phyloP scores from a whole-genome alignment of 345 rosid species.

The Theobroma cacao region DNA sequence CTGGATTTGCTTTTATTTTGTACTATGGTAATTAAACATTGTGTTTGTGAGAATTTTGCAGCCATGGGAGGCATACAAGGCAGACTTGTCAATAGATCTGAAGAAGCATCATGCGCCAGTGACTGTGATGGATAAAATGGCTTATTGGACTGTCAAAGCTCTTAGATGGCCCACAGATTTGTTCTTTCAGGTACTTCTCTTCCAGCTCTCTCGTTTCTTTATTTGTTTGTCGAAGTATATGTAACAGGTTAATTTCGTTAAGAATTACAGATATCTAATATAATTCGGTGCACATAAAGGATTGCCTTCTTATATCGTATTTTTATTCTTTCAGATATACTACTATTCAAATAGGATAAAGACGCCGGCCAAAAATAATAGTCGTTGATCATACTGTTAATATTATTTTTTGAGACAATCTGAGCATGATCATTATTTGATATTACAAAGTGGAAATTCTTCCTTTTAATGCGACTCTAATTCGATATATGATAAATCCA shows the following conservation, averaged over 20 bases:
- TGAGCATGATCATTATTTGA: neutral
- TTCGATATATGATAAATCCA: neutral
- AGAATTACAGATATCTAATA: no score
- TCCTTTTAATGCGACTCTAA: neutral
- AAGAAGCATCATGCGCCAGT: slow-evolving; percentile 60
- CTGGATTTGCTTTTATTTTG: neutral
- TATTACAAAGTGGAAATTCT: neutral
- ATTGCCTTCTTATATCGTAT: no score
- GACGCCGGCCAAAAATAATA: no score
- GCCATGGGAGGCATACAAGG: slow-evolving; percentile 60
- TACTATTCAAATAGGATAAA: no score
- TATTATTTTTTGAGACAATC: no score
- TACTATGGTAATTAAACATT: neutral
- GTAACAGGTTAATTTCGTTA: neutral
- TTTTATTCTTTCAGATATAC: no score
- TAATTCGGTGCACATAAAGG: no score
- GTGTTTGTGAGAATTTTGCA: neutral
- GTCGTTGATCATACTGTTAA: no score
- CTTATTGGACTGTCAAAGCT: slow-evolving; percentile 67
- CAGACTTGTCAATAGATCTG: slow-evolving; percentile 63
- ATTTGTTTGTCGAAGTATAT: no score
- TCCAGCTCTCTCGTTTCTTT: neutral
- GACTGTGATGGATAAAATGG: slow-evolving; percentile 51
- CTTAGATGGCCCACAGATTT: slow-evolving; percentile 69
- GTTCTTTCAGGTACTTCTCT: slow-evolving; percentile 59